Conservation (phyloP, 2,329 filamentous ascomycete species). For the Fusarium sp. region DNA sequence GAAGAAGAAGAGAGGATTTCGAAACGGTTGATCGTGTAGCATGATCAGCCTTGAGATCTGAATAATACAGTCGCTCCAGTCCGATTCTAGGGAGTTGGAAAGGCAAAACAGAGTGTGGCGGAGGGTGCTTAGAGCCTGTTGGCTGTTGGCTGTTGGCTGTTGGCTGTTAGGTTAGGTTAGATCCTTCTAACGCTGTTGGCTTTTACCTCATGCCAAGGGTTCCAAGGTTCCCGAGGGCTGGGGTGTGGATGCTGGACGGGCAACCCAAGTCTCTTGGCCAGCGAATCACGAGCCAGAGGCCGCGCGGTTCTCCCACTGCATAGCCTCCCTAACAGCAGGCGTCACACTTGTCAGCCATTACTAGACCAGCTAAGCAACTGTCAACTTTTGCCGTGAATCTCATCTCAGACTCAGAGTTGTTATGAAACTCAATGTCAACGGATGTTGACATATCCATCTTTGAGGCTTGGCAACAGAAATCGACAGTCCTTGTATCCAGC, state of each 20-base stretch:
- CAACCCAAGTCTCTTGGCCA: conserved; percentile 31
- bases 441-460: conserved; percentile 7
- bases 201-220: conserved; percentile 19
- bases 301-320: conserved; percentile 32
- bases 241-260: conserved; percentile 30
- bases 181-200: conserved; percentile 3
- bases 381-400: not conserved
- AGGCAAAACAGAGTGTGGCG: conserved; percentile 33
- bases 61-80: conserved; percentile 4
- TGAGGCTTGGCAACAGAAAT: not conserved
- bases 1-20: not conserved
- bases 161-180: not conserved
- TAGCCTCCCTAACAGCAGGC: conserved; percentile 22
- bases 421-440: conserved; percentile 5
- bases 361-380: not conserved
- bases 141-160: not conserved
- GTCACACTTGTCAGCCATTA: not conserved
- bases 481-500: not conserved
- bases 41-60: conserved; percentile 20
- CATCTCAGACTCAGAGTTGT: conserved; percentile 8
- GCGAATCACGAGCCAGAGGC: conserved; percentile 24
- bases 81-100: not conserved
- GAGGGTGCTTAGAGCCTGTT: conserved; percentile 11
- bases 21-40: not conserved
- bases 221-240: conserved; percentile 10